phyloP scores from a whole-genome alignment of 2,329 filamentous ascomycete genomes.

The Apiospora malaysiana region DNA sequence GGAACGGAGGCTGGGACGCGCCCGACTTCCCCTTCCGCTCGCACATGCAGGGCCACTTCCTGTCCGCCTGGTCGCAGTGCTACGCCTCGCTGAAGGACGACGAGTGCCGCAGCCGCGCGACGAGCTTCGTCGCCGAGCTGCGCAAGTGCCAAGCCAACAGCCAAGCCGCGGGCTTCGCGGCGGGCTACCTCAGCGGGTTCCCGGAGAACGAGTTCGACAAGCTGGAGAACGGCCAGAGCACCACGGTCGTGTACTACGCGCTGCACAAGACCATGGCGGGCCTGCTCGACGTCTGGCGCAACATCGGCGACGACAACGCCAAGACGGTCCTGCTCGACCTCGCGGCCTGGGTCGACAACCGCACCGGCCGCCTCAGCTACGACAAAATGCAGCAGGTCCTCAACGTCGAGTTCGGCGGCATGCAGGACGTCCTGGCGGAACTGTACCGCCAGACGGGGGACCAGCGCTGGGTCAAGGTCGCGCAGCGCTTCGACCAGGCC shows the following conservation, averaged over 20 bases:
- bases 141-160: constrained; percentile 59
- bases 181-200: constrained; percentile 57
- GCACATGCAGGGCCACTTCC: constrained; percentile 57
- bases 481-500: constrained; percentile 57
- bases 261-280: constrained; percentile 61
- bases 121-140: constrained; percentile 52
- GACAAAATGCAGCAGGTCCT: constrained; percentile 54
- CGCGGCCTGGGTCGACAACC: constrained; percentile 54
- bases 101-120: constrained; percentile 51
- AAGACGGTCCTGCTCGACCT: constrained; percentile 50
- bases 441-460: constrained; percentile 54
- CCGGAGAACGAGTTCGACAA: constrained; percentile 55
- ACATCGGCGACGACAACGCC: constrained; percentile 49
- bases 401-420: constrained; percentile 57
- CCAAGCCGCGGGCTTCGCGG: constrained; percentile 46
- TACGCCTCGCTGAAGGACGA: constrained; percentile 49
- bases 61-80: constrained; percentile 57
- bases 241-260: constrained; percentile 60
- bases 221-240: constrained; percentile 51
- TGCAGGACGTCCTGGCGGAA: constrained; percentile 57
- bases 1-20: constrained; percentile 59
- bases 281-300: constrained; percentile 55
- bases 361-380: constrained; percentile 49
- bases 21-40: constrained; percentile 59
- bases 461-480: constrained; percentile 50